Conservation (phyloP, 2,329 filamentous ascomycete genomes). For the Tolypocladium paradoxum region DNA sequence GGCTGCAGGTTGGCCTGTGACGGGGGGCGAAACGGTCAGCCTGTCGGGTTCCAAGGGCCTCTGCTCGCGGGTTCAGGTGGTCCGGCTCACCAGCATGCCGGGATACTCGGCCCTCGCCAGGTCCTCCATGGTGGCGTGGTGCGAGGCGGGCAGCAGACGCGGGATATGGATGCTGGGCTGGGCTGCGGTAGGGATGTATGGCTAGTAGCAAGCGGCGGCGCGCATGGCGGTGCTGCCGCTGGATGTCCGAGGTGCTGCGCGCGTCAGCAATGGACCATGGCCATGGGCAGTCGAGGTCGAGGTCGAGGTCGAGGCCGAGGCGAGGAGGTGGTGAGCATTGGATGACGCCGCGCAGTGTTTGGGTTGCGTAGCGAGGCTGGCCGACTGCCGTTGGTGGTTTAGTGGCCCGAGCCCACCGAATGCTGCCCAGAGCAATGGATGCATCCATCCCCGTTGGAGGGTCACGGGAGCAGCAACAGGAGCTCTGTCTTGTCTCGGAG, state of each 20-base stretch:
- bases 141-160: not conserved
- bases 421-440: not conserved
- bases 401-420: not conserved
- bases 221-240: slow-evolving; percentile 8
- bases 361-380: not conserved
- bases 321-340: not conserved
- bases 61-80: not conserved
- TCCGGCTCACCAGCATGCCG: slow-evolving; percentile 69
- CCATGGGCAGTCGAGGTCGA: slow-evolving; percentile 1
- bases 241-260: slow-evolving; percentile 3
- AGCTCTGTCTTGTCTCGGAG: not conserved
- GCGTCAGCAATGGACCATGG: slow-evolving; percentile 4
- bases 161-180: slow-evolving; percentile 19
- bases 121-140: slow-evolving; percentile 49
- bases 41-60: too few species aligned
- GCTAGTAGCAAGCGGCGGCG: slow-evolving; percentile 5
- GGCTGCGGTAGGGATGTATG: slow-evolving; percentile 1
- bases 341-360: not conserved
- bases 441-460: too few species aligned
- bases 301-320: slow-evolving; percentile 1
- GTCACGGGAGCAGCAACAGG: too few species aligned
- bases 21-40: slow-evolving; percentile 2
- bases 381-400: not conserved
- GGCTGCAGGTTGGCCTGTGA: slow-evolving; percentile 69
- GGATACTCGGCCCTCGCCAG: slow-evolving; percentile 86